Evolutionary conservation across 2,329 filamentous ascomycete species (phyloP), one percentile per base, ranked within the genome.

Genomic region (Fusarium pseudoanthophilum): DNA sequence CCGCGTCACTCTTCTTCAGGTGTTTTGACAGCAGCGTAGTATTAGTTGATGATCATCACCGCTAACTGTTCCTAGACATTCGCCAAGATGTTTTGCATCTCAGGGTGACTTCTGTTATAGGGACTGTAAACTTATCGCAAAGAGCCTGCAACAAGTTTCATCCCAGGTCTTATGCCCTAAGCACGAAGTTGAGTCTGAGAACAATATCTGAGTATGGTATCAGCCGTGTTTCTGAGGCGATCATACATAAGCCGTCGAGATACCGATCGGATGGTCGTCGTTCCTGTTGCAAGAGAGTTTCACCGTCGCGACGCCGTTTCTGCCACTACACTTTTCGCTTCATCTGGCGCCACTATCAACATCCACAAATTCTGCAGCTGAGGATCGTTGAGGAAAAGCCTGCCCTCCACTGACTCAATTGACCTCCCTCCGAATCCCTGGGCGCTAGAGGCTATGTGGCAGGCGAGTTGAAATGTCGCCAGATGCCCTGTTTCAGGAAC

Each of bases 251-350:
- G 42, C 64, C 70, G 73, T 70, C 60, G 51, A 68, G 63, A 42
- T 53, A 51, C 32, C 26, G 45, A 65, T 46, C 75, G 68, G 63
- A 69, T 62, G 52, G 43, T 57, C 49, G 55, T 46, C 37, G 43
- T 67, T 66, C 69, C 59, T 65, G 75, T 77, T 66, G 73, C 75
- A 77, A 66, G 65, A 69, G 55, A 30, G 75, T 77, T 77, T 77
- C 75, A 77, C 75, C 60, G 62, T 71, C 63, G 62, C 39, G 45
- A 42, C 58, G 49, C 68, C 67, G 64, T 74, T 37, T 64, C 73
- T 63, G 51, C 57, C 71, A 62, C 60, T 28, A 43, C 32, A 24
- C 26, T 42, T 55, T 37, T 59, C 43, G 71, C 64, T 64, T 69
- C 71, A 61, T 62, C 30, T 63, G 58, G 62, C 59, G 71, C 71